A percentile compares a stretch with the other conserved stretches of the same genome.
phyloP scores from a whole-genome alignment of 768 basidiomycete genomes.

The Termitomyces sp. region DNA sequence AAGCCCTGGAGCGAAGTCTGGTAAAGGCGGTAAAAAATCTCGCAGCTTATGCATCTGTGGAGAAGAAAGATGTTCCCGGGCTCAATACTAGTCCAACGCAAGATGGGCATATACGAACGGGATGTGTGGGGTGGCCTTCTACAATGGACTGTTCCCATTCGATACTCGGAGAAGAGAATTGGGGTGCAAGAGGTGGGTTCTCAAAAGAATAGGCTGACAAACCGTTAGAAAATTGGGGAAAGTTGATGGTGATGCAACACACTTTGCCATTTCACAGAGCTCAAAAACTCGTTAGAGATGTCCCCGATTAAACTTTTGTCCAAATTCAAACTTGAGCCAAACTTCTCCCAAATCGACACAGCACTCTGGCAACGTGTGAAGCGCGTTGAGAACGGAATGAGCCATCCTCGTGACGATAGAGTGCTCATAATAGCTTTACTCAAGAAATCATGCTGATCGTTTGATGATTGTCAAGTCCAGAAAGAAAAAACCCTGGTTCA shows the following conservation, averaged over 20 bases:
- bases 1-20: conserved; percentile 38
- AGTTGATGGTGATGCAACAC: conserved; percentile 6
- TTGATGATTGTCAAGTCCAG: background rate
- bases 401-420: conserved; percentile 25
- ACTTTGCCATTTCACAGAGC: conserved; percentile 56
- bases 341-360: conserved; percentile 41
- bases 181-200: conserved; percentile 41
- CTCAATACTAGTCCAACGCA: background rate
- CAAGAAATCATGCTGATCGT: conserved; percentile 26
- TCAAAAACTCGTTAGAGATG: conserved; percentile 44
- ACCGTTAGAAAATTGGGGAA: background rate
- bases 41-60: conserved; percentile 59
- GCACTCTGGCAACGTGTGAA: conserved; percentile 30
- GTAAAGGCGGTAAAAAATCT: conserved; percentile 46
- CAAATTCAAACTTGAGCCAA: conserved; percentile 32
- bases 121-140: conserved; percentile 59
- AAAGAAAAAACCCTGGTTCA: background rate
- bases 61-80: background rate
- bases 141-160: conserved; percentile 62
- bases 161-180: conserved; percentile 44
- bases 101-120: conserved; percentile 29
- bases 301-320: conserved; percentile 30
- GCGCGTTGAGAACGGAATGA: conserved; percentile 16
- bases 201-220: conserved; percentile 43
- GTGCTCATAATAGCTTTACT: conserved; percentile 20